A percentile compares a stretch with the other conserved stretches of the same genome.
Conservation (phyloP, 495 filamentous ascomycete species). For the Staphylotrichum tortipilum region DNA sequence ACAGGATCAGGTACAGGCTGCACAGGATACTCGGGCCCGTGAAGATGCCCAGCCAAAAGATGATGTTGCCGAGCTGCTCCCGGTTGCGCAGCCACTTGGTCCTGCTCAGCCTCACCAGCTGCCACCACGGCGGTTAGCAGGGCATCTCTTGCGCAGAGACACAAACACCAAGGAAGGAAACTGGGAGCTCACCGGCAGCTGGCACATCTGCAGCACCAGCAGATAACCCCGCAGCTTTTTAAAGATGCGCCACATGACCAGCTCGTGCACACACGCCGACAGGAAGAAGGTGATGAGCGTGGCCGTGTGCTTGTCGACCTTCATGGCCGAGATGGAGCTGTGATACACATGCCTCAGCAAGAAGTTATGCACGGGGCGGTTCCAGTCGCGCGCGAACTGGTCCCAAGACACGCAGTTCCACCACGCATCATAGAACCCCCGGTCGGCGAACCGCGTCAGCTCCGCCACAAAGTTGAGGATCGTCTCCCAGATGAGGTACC, state of each 20-base stretch:
- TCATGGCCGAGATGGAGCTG: conserved; percentile 59
- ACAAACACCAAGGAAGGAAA: background rate
- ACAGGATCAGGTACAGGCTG: conserved; percentile 62
- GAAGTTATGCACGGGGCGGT: conserved; percentile 60
- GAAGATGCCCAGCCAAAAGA: conserved; percentile 69
- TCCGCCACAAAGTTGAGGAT: conserved; percentile 69
- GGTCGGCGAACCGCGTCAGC: conserved; percentile 65
- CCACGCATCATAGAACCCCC: conserved; percentile 70
- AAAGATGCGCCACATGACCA: conserved; percentile 71
- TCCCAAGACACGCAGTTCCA: conserved; percentile 56
- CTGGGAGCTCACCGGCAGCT: conserved; percentile 45
- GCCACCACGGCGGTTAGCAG: too few species aligned
- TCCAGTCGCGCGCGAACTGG: conserved; percentile 70
- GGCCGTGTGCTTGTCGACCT: conserved; percentile 57
- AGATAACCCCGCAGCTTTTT: conserved; percentile 68
- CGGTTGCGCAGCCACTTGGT: conserved; percentile 52
- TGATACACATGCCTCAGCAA: conserved; percentile 68
- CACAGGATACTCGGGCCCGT: conserved; percentile 64
- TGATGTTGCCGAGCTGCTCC: conserved; percentile 55
- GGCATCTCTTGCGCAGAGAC: too few species aligned
- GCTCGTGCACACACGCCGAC: conserved; percentile 60
- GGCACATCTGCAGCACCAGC: conserved; percentile 59
- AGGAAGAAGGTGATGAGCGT: conserved; percentile 68
- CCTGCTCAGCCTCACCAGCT: conserved; percentile 52
- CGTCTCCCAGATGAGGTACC: conserved; percentile 77